Evolutionary conservation across 2,329 filamentous ascomycete genomes (phyloP), one percentile per base, ranked within the genome.

Genomic region (Escovopsis sp.): DNA sequence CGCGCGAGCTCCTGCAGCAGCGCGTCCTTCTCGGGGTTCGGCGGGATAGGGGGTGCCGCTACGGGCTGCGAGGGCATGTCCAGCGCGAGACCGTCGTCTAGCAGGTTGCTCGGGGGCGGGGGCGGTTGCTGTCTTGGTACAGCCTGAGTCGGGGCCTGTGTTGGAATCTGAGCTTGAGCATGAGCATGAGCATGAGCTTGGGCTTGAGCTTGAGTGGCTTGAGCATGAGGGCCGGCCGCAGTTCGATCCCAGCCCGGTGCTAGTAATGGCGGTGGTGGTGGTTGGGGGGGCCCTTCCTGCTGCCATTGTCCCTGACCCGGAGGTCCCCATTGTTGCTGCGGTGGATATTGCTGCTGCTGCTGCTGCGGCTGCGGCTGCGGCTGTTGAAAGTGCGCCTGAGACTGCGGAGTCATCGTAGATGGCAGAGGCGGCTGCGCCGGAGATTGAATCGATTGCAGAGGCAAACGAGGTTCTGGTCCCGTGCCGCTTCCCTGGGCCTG

Each of bases 11-110:
- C 80, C 35, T 71, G 70, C 3, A 94, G 68, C 13, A 96, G 71
- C 15, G 81, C 79, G 55, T 96, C 86, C 53, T 94, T 94, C 57
- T 96, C 85, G 1, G 90, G 90, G 49, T 98, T 98, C 0, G 86
- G 87, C 0, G 90, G 88, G 23, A 94, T 85, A 0, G 88, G 87
- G 1, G 90, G 88, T 1, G 85, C 74, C 5, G 79, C 68, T 7
- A 75, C 52, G 16, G 67, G 60, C 4, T 60, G 54, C 1, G 63
- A 56, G 3, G 70, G 64, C 11, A 70, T 58, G 13, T 62, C 47
- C 17, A 72, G 55, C 9, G 64, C 65, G 12, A 75, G 54, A 23
- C 72, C 70, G 36, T 70, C 69, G 41, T 76, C 71, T 45, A 76
- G 64, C 18, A 60, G 45, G 48, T 76, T 70, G 2, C 58, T 68